Percentiles rank a stretch among this genome's conserved stretches.
Conservation (phyloP, 495 filamentous ascomycete genomes). For the Penicillium coffeae region DNA sequence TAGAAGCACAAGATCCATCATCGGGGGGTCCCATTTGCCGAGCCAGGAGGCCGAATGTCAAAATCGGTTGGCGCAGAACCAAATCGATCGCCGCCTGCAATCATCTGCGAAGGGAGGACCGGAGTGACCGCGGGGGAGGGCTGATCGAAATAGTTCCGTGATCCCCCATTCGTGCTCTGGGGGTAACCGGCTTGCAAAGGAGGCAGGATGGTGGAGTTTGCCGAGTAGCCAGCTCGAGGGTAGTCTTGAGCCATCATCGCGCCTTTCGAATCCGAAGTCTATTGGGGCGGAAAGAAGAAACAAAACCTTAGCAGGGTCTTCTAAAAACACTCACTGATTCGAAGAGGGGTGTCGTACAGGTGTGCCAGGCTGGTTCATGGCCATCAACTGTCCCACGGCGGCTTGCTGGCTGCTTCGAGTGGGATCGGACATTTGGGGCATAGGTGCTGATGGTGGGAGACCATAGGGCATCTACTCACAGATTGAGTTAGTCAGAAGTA, state of each 20-base stretch:
- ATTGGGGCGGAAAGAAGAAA: slow-evolving; percentile 17
- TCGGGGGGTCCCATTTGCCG: slow-evolving; percentile 34
- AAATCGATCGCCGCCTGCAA: slow-evolving; percentile 35
- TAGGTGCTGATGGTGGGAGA: slow-evolving; percentile 28
- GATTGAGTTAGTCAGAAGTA: neutral
- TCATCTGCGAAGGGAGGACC: slow-evolving; percentile 40
- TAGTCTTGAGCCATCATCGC: slow-evolving; percentile 42
- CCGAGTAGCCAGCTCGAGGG: slow-evolving; percentile 32
- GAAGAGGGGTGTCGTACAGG: slow-evolving; percentile 40
- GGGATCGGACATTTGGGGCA: slow-evolving; percentile 40
- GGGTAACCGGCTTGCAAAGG: slow-evolving; percentile 37
- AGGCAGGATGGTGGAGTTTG: slow-evolving; percentile 35
- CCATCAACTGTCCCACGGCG: slow-evolving; percentile 39
- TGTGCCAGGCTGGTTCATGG: slow-evolving; percentile 41
- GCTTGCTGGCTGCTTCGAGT: slow-evolving; percentile 37
- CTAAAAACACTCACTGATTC: slow-evolving; percentile 19
- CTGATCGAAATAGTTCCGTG: slow-evolving; percentile 35
- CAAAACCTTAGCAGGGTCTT: slow-evolving; percentile 28
- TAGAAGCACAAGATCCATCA: slow-evolving; percentile 18
- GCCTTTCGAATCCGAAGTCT: slow-evolving; percentile 41
- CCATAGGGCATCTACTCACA: slow-evolving; percentile 35
- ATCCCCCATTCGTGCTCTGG: slow-evolving; percentile 29
- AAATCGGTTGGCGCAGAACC: slow-evolving; percentile 24
- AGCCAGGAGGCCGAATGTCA: slow-evolving; percentile 30
- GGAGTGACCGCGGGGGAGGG: slow-evolving; percentile 34